These are phyloP conservation scores for Omphalea diandra DNA, from an alignment of 441 rosid species.

Conservation along the genomic window DNA sequence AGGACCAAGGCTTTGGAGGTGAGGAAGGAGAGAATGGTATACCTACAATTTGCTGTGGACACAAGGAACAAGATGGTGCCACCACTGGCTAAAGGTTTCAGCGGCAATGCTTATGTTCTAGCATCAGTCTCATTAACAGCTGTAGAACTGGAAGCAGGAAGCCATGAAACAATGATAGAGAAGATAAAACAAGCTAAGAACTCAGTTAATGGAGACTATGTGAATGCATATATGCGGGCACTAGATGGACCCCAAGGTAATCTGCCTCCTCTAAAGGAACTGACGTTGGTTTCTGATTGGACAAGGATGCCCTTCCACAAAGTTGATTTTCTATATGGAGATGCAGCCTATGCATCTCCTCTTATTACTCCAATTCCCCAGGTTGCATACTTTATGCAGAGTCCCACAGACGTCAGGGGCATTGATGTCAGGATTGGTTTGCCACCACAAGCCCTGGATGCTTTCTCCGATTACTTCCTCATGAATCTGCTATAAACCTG, in stretches of 20 bases:
- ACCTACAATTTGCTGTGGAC: constrained; percentile 71
- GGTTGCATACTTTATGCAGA: constrained; percentile 66
- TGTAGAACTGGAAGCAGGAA: constrained; percentile 42
- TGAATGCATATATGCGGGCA: constrained; percentile 52
- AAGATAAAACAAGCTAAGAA: constrained; percentile 63
- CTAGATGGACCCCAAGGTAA: constrained; percentile 40
- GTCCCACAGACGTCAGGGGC: constrained; percentile 44
- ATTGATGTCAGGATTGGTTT: constrained; percentile 56
- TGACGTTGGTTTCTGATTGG: constrained; percentile 71
- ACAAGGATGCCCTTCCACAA: constrained; percentile 67
- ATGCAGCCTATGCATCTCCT: constrained; percentile 47
- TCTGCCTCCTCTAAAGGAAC: constrained; percentile 58
- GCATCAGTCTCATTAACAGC: constrained; percentile 51
- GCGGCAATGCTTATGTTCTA: constrained; percentile 64
- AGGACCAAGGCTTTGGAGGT: constrained; percentile 51
- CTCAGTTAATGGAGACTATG: constrained; percentile 45
- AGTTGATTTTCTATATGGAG: constrained; percentile 42
- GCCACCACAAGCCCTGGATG: constrained; percentile 33
- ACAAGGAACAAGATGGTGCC: constrained; percentile 48
- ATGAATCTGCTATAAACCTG: constrained; percentile 6
- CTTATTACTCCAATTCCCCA: constrained; percentile 61
- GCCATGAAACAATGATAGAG: constrained; percentile 34
- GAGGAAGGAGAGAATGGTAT: constrained; percentile 49
- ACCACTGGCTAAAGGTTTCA: constrained; percentile 43
- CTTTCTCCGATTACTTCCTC: constrained; percentile 43